Base-by-base conservation (phyloP, 768 basidiomycete species). In the Lactifluus volemus region DNA sequence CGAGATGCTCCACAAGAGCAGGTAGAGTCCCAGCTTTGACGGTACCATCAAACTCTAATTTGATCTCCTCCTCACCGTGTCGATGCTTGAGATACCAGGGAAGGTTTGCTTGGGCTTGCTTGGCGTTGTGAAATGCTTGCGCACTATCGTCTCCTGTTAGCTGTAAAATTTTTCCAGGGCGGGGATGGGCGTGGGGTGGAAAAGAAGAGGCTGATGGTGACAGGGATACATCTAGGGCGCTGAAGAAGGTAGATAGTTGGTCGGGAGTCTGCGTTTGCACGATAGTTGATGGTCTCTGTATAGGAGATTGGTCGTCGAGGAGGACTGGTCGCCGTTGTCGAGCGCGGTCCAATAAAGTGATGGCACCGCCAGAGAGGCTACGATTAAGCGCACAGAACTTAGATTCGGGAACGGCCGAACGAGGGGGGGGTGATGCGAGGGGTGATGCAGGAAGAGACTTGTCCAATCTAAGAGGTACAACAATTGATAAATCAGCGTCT, bases 1-100 rank as follows among this genome's bases (percentile, higher is more conserved):
- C 84, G 47, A 94, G 72, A 49, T 81, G 78, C 70, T 88, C 88
- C 12, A 92, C 81, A 36, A 94, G 75, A 5, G 88, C 91, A 6
- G 76, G 74, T 25, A 92, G 70, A 0, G 88, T 87, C 3, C 88
- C 93, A 19, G 80, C 81, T 58, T 80, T 80, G 54, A 92, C 79
- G 39, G 76, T 73, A 1, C 89, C 87, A 55, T 88, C 86, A 39
- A 76, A 73, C 57, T 86, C 84, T 41, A 85, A 69, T 29, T 83
- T 78, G 41, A 94, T 77, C 64, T 90, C 81, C 51, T 84, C 80
- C 5, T 79, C 74, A 8, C 64, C 69, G 68, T 84, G 81, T 54
- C 76, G 75, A 6, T 83, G 79, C 25, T 78, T 80, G 30, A 90
- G 76, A 69, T 82, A 88, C 79, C 82, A 81, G 1, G 88, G 84